Percentiles rank a stretch among this genome's conserved stretches.
These are phyloP conservation scores for Endothia cerciana DNA, from an alignment of 2,329 filamentous ascomycete species.

Conservation along the genomic window DNA sequence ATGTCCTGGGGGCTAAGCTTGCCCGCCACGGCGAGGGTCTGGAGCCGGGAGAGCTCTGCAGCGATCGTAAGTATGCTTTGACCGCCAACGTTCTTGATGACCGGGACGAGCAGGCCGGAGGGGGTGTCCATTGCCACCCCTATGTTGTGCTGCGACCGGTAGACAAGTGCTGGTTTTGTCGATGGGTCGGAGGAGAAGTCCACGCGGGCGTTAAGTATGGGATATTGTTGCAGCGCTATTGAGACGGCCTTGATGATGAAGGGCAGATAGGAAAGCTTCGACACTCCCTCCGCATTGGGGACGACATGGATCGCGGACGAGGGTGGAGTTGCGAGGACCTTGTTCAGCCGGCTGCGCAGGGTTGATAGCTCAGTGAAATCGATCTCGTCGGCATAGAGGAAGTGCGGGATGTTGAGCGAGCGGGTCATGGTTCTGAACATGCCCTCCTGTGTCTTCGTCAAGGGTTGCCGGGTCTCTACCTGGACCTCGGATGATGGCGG, in stretches of 20 bases:
- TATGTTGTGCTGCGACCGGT: conserved; percentile 89
- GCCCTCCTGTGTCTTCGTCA: conserved; percentile 81
- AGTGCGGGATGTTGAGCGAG: conserved; percentile 89
- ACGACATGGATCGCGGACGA: conserved; percentile 40
- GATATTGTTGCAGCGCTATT: conserved; percentile 77
- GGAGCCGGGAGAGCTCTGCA: conserved; percentile 73
- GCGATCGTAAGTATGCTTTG: conserved; percentile 81
- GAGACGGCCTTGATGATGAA: conserved; percentile 97
- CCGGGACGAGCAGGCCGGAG: conserved; percentile 84
- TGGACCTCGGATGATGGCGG: conserved; percentile 51
- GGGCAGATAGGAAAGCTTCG: conserved; percentile 85
- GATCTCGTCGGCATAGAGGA: conserved; percentile 90
- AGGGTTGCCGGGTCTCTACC: conserved; percentile 67
- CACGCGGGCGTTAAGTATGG: conserved; percentile 84
- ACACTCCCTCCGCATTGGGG: conserved; percentile 29
- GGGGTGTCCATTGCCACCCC: conserved; percentile 96
- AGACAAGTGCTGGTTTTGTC: conserved; percentile 73
- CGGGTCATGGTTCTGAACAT: conserved; percentile 99
- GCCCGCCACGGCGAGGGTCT: conserved; percentile 72
- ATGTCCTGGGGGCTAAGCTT: conserved; percentile 78
- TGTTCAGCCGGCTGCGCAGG: conserved; percentile 77
- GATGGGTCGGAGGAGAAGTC: conserved; percentile 54
- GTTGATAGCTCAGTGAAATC: conserved; percentile 76
- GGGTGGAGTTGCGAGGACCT: conserved; percentile 49
- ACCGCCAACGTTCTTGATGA: conserved; percentile 80